Percentiles rank a stretch among this genome's conserved stretches.
Evolutionary conservation across 2,329 filamentous ascomycete species (phyloP).

Genomic region (Pseudonectria buxi): DNA sequence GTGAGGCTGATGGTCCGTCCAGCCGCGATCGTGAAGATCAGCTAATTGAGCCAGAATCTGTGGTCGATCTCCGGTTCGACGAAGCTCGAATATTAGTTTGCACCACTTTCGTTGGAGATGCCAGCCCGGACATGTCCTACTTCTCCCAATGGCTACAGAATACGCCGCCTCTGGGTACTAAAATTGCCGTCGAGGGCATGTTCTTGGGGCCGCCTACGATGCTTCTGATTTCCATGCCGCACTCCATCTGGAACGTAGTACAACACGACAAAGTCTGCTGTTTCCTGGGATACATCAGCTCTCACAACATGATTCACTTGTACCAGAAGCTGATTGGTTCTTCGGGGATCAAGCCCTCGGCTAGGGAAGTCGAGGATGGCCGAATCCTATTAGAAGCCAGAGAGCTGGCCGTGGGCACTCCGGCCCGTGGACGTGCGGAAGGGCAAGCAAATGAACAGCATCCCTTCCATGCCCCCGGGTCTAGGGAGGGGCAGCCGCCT

Average conservation of each 20-base stretch:
- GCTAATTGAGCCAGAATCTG: constrained; percentile 40
- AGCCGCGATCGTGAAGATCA: constrained; percentile 28
- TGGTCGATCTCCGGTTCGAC: constrained; percentile 53
- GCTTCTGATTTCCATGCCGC: constrained; percentile 59
- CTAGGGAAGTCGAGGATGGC: constrained; percentile 50
- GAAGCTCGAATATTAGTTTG: constrained; percentile 58
- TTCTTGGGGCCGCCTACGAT: constrained; percentile 61
- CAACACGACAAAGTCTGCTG: constrained; percentile 62
- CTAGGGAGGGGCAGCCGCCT: constrained; percentile 17
- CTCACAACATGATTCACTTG: constrained; percentile 59
- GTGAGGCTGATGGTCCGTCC: constrained; percentile 17
- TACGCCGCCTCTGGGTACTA: constrained; percentile 47
- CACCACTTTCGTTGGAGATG: constrained; percentile 60
- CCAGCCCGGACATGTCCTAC: constrained; percentile 58
- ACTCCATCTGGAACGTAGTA: constrained; percentile 56
- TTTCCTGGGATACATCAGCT: constrained; percentile 58
- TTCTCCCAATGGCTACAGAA: constrained; percentile 62
- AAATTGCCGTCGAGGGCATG: constrained; percentile 60
- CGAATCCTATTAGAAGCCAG: constrained; percentile 50
- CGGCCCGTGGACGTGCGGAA: constrained; percentile 23
- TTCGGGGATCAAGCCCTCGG: constrained; percentile 37
- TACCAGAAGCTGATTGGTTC: constrained; percentile 52
- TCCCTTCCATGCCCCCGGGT: constrained; percentile 15
- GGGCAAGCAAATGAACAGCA: constrained; percentile 20
- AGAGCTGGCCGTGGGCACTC: constrained; percentile 35